A percentile compares a stretch with the other conserved stretches of the same genome.
Evolutionary conservation across 768 basidiomycete genomes (phyloP).

Genomic region (Hygrophorus pudorinus): DNA sequence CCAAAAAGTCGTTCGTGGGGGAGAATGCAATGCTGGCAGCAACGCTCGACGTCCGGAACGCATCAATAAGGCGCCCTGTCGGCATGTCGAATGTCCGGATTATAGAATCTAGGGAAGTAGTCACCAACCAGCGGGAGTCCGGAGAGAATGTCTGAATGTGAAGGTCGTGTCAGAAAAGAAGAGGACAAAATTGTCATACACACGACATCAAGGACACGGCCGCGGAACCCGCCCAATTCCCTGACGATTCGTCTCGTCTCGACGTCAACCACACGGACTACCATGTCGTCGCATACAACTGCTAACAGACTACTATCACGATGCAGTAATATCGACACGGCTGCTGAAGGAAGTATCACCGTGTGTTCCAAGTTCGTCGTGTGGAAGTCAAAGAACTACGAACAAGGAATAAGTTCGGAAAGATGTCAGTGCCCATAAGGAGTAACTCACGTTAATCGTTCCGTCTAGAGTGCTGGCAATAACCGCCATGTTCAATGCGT

Average conservation of each 20-base stretch:
- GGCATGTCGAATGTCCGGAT: slow-evolving; percentile 96
- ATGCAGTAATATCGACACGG: slow-evolving; percentile 66
- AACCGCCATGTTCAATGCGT: slow-evolving; percentile 72
- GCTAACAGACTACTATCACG: slow-evolving; percentile 81
- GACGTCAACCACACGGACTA: slow-evolving; percentile 80
- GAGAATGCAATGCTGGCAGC: slow-evolving; percentile 90
- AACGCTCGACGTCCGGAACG: slow-evolving; percentile 77
- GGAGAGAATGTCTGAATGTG: slow-evolving; percentile 76
- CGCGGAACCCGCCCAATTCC: slow-evolving; percentile 77
- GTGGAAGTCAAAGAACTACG: slow-evolving; percentile 95
- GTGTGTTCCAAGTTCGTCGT: slow-evolving; percentile 65
- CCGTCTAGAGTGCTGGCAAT: slow-evolving; percentile 87
- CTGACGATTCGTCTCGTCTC: slow-evolving; percentile 84
- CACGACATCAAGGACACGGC: slow-evolving; percentile 84
- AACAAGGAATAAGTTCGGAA: not conserved
- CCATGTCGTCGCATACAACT: slow-evolving; percentile 75
- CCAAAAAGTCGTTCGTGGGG: slow-evolving; percentile 91
- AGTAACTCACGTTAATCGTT: slow-evolving; percentile 64
- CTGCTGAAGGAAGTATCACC: slow-evolving; percentile 55
- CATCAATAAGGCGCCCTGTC: slow-evolving; percentile 85
- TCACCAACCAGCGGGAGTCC: slow-evolving; percentile 89
- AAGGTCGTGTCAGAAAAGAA: not conserved
- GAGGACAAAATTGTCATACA: slow-evolving; percentile 16
- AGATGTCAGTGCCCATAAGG: not conserved
- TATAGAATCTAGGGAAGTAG: slow-evolving; percentile 80